Evolutionary conservation across 2,329 filamentous ascomycete genomes (phyloP).

Genomic region (Fusarium pininemorale): DNA sequence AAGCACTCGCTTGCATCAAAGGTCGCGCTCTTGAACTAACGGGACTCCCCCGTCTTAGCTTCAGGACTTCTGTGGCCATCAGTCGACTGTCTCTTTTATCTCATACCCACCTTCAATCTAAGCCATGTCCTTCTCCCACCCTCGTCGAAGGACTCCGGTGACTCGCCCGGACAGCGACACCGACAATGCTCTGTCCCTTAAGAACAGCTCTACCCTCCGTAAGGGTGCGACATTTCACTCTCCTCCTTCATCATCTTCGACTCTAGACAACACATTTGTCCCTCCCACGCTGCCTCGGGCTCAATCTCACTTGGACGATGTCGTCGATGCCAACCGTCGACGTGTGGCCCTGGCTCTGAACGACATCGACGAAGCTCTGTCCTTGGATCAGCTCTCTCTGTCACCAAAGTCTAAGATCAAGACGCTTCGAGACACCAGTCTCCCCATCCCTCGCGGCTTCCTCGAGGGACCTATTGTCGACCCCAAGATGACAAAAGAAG

Average conservation of each 20-base stretch:
- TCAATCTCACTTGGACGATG: slow-evolving; percentile 76
- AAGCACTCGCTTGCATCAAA: slow-evolving; percentile 39
- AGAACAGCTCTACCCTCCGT: slow-evolving; percentile 60
- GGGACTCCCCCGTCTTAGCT: slow-evolving; percentile 42
- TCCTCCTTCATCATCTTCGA: slow-evolving; percentile 55
- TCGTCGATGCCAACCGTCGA: slow-evolving; percentile 73
- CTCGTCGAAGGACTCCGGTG: slow-evolving; percentile 57
- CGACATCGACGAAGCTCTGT: slow-evolving; percentile 70
- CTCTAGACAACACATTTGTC: slow-evolving; percentile 54
- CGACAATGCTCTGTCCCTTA: slow-evolving; percentile 48
- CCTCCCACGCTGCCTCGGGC: slow-evolving; percentile 70
- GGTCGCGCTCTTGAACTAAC: slow-evolving; percentile 43
- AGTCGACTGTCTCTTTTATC: slow-evolving; percentile 39
- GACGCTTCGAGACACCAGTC: slow-evolving; percentile 62
- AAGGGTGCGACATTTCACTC: slow-evolving; percentile 77
- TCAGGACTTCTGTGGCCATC: slow-evolving; percentile 47
- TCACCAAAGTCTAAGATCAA: slow-evolving; percentile 46
- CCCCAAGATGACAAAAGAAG: slow-evolving; percentile 56
- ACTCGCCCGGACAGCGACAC: slow-evolving; percentile 49
- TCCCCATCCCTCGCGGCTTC: slow-evolving; percentile 68
- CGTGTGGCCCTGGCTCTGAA: slow-evolving; percentile 73
- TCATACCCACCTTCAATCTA: slow-evolving; percentile 48
- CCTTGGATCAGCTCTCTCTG: slow-evolving; percentile 53
- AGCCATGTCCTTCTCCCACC: slow-evolving; percentile 61
- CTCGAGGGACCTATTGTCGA: slow-evolving; percentile 65